These are phyloP conservation scores for Trichomonascaceae sp. DNA, from an alignment of 1,139 yeast species.

Conservation along the genomic window DNA sequence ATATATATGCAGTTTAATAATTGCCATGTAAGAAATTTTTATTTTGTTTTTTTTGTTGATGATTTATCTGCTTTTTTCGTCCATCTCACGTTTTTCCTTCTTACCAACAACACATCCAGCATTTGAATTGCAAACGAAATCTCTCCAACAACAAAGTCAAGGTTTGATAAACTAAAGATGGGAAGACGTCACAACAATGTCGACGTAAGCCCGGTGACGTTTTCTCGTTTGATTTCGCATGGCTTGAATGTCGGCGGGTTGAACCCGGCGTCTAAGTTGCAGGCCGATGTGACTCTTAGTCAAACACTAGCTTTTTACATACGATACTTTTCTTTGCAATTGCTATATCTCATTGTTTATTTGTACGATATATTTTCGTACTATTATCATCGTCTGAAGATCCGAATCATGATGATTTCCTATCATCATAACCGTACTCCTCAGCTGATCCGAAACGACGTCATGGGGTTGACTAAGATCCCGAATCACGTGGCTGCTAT, in stretches of 20 bases:
- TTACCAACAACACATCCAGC: neutral
- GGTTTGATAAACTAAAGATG: neutral
- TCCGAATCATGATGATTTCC: slow-evolving; percentile 56
- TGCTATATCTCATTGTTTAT: slow-evolving; percentile 4
- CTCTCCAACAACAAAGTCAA: neutral
- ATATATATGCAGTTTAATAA: neutral
- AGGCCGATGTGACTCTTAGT: slow-evolving; percentile 4
- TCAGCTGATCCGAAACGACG: slow-evolving; percentile 79
- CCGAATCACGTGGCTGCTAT: slow-evolving; percentile 75
- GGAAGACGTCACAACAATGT: slow-evolving; percentile 2
- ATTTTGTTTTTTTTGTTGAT: neutral
- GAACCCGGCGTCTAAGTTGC: slow-evolving; percentile 9
- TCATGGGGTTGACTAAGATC: slow-evolving; percentile 59
- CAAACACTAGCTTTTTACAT: slow-evolving; percentile 6
- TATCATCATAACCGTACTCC: slow-evolving; percentile 84
- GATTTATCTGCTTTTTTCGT: too few species aligned
- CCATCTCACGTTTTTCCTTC: neutral
- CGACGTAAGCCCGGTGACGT: slow-evolving; percentile 7
- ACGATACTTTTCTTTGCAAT: slow-evolving; percentile 7
- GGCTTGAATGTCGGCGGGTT: slow-evolving; percentile 9
- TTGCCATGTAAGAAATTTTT: neutral
- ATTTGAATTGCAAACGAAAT: neutral
- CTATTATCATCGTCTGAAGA: slow-evolving; percentile 45
- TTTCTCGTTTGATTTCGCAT: slow-evolving; percentile 8
- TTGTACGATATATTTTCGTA: slow-evolving; percentile 10